Percentiles rank a stretch among this genome's conserved stretches.
Evolutionary conservation across 2,329 filamentous ascomycete species (phyloP).

Genomic region (Pseudogymnoascus sp.): DNA sequence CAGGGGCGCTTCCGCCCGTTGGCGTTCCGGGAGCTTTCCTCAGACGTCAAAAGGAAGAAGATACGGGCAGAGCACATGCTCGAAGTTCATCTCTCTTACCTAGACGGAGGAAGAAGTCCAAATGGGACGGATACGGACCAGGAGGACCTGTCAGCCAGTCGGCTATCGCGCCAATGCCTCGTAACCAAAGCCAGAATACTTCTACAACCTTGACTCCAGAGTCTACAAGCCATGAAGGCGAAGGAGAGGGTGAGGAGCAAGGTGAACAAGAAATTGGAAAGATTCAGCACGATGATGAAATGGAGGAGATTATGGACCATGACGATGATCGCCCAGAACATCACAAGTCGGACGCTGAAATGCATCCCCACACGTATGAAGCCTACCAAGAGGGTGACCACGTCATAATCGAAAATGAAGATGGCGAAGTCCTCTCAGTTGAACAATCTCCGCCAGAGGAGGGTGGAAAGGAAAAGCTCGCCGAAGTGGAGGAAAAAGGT

Average conservation of each 20-base stretch:
- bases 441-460: conserved; percentile 37
- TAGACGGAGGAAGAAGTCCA: conserved; percentile 58
- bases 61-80: conserved; percentile 23
- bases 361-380: conserved; percentile 41
- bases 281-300: conserved; percentile 29
- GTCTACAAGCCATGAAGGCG: conserved; percentile 21
- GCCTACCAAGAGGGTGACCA: conserved; percentile 75
- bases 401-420: conserved; percentile 73
- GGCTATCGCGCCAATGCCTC: conserved; percentile 65
- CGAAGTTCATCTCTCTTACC: conserved; percentile 53
- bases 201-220: conserved; percentile 27
- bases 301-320: conserved; percentile 28
- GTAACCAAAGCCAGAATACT: conserved; percentile 23
- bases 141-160: conserved; percentile 87
- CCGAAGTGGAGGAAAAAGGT: conserved; percentile 26
- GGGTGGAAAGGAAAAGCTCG: conserved; percentile 17
- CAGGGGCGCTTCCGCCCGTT: conserved; percentile 64
- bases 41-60: conserved; percentile 74
- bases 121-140: conserved; percentile 64
- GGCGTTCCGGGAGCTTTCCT: conserved; percentile 70
- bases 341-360: conserved; percentile 25
- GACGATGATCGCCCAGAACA: conserved; percentile 29
- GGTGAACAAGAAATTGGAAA: conserved; percentile 23
- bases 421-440: conserved; percentile 76
- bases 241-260: conserved; percentile 28